A percentile compares a stretch with the other conserved stretches of the same genome.
Evolutionary conservation across 768 basidiomycete species (phyloP).

Genomic region (Postia placenta): DNA sequence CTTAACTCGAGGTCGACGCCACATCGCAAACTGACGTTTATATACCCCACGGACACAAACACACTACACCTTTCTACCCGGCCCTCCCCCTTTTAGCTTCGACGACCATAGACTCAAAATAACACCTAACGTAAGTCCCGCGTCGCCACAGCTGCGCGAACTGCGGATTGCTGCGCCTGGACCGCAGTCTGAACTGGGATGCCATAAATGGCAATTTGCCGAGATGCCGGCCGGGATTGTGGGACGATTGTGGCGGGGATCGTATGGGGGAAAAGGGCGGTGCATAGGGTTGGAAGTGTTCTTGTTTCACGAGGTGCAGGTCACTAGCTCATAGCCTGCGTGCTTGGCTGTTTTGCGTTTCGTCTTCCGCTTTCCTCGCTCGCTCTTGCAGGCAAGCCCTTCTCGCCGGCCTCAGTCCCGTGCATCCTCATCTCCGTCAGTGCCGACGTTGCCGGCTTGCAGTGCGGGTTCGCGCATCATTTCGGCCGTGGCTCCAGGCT

Average conservation of each 20-base stretch:
- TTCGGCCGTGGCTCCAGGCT: neutral
- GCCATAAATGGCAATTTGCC: neutral
- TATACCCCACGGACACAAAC: too few species aligned
- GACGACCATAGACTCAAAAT: too few species aligned
- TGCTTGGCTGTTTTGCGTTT: neutral
- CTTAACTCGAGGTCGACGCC: too few species aligned
- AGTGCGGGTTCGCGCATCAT: neutral
- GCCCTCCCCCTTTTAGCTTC: too few species aligned
- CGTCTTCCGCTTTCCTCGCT: neutral
- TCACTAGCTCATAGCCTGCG: neutral
- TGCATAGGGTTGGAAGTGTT: neutral
- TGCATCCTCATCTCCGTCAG: neutral
- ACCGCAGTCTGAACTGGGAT: neutral
- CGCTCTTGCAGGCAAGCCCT: neutral
- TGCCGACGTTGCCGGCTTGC: neutral
- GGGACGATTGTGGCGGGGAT: too few species aligned
- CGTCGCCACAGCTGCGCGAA: too few species aligned
- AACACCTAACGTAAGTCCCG: too few species aligned
- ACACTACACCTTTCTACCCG: too few species aligned
- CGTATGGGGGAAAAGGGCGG: too few species aligned
- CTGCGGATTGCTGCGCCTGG: neutral
- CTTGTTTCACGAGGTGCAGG: neutral
- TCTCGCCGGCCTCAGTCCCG: neutral
- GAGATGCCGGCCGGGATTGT: neutral
- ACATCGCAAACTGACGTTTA: too few species aligned